Conservation (phyloP, 2,329 filamentous ascomycete species). For the Tolypocladium paradoxum region DNA sequence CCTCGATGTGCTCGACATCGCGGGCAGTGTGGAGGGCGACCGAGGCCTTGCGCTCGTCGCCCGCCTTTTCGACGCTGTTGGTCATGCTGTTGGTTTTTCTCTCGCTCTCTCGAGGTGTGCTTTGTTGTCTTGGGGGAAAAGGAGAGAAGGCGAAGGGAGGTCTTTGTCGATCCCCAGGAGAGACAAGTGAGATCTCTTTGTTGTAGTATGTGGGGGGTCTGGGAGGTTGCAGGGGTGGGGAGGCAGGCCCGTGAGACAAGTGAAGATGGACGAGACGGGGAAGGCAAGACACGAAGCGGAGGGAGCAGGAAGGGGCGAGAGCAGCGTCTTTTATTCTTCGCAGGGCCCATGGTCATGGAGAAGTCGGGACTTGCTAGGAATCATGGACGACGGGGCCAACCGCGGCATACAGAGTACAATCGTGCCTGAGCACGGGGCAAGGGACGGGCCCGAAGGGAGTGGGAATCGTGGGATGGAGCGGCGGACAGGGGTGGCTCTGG, state of each 20-base stretch:
- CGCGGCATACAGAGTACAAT: too few relatives aligned
- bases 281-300: slow-evolving; percentile 1
- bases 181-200: not conserved
- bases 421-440: not conserved
- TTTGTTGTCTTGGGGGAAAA: not conserved
- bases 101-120: not conserved
- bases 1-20: slow-evolving; percentile 52
- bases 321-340: slow-evolving; percentile 1
- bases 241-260: not conserved
- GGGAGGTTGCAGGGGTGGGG: not conserved
- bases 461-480: not conserved
- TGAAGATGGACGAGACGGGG: not conserved
- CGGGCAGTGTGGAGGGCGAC: slow-evolving; percentile 29
- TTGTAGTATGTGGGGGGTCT: not conserved
- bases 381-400: too few relatives aligned
- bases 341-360: not conserved
- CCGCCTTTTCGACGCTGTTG: slow-evolving; percentile 9
- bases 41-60: slow-evolving; percentile 12
- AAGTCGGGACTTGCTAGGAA: too few relatives aligned
- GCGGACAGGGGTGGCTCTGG: not conserved
- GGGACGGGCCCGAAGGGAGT: not conserved
- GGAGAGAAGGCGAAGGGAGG: not conserved
- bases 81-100: slow-evolving; percentile 11
- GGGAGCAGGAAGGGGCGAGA: not conserved
- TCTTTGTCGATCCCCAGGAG: not conserved